Base-by-base conservation (phyloP, 768 basidiomycete species). In the Lenzites betulinus region DNA sequence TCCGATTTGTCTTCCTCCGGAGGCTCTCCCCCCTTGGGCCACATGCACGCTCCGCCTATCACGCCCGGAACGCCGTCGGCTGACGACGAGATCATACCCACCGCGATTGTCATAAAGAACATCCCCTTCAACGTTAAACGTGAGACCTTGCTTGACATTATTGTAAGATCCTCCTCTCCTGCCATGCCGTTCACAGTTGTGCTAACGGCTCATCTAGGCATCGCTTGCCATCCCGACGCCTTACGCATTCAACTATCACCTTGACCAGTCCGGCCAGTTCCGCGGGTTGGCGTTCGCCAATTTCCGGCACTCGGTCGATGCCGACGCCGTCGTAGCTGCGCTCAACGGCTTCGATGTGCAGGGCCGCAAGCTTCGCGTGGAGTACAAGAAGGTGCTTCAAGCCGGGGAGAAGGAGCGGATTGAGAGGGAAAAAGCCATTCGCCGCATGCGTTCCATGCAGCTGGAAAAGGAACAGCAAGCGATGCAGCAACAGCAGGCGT, bases 61-160 rank as follows among this genome's bases (percentile, higher is more conserved):
- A 76, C 75, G 41, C 78, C 85, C 23, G 74, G 78, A 33, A 81
- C 84, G 13, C 81, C 86, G 49, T 82, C 76, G 60, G 68, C 73
- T 43, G 92, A 93, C 67, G 94, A 97, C 76, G 95, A 97, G 74
- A 83, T 97, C 74, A 98, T 98, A 77, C 96, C 96, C 56, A 98
- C 95, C 11, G 97, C 97, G 55, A 98, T 99, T 71, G 97, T 99
- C 72, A 98, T 99, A 76, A 99, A 99, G 86, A 98, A 98, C 81
- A 99, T 99, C 79, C 96, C 96, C 66, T 99, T 99, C 82, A 95
- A 95, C 70, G 94, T 98, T 66, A 93, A 95, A 78, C 89, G 93
- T 71, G 96, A 98, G 78, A 93, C 93, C 44, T 85, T 99, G 67
- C 87, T 98, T 70, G 89, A 91, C 78, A 94, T 98, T 74, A 98